Base-by-base conservation (phyloP, 805 yeast species). In the Nakazawaea peltata region DNA sequence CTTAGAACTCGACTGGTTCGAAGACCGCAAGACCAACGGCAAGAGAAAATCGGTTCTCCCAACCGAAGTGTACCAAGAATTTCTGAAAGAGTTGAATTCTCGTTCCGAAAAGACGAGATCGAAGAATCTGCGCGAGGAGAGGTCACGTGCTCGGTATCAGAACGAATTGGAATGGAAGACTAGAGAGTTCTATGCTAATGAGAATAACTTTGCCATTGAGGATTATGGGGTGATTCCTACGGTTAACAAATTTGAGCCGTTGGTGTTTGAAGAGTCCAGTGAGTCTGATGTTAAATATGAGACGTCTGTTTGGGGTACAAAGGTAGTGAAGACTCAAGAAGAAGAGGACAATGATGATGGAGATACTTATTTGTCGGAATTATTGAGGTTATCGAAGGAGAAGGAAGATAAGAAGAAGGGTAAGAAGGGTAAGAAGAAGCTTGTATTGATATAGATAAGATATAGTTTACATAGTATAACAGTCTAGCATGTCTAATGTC, bases 1-100 rank as follows among this genome's bases (percentile, higher is more conserved):
- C 43, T 51, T 92, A 36, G 97, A 92, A 47, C 71, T 95, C 34
- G 80, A 85, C 51, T 90, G 97, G 97, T 34, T 47, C 13, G 54
- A 47, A 27, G 55, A 38, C 9, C 53, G 37, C 33, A 9, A 37
- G 44, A 16, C 40, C 41, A n/a, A 65, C 56, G 23, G 15, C 11
- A 33, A 45, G 19, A 40, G 42, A 17, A 27, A 26, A 34, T 49
- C 49, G 11, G 36, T 51, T 23, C 47, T 71, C 6, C 68, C 73
- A 3, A 54, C 58, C 8, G 71, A 69, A 21, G 58, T 70, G 2
- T 61, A 58, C 39, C 57, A 59, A 2, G 49, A 53, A 19, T 81
- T 76, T 52, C 63, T 68, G 32, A 64, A 61, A 22, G 86, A 78
- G 41, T 55, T 85, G 22, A 56, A 54, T 16, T 76, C 71, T 26